Percentiles rank a stretch among this genome's conserved stretches.
Evolutionary conservation across 116 monocot genomes (phyloP).

Genomic region (Cymodocea nodosa): DNA sequence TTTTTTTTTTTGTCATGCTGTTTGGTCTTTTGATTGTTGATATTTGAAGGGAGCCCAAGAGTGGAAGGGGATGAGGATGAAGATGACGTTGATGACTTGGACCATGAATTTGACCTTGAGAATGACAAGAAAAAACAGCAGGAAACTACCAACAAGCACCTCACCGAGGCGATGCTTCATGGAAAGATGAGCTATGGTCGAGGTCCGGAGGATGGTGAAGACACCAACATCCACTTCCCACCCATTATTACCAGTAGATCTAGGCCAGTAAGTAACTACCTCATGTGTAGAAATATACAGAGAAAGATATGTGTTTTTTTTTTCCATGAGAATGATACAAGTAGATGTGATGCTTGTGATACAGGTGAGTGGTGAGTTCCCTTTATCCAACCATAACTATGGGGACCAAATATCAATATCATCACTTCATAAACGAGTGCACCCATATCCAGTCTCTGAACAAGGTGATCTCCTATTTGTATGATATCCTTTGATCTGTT

Average conservation of each 20-base stretch:
- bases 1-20: no score
- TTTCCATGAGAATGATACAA: background rate
- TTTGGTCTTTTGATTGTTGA: background rate
- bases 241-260: slow-evolving; percentile 63
- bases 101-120: slow-evolving; percentile 80
- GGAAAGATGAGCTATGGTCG: slow-evolving; percentile 85
- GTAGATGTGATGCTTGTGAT: background rate
- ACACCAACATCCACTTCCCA: slow-evolving; percentile 38
- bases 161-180: slow-evolving; percentile 79
- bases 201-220: slow-evolving; percentile 39
- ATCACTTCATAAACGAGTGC: slow-evolving; percentile 65
- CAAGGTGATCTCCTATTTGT: slow-evolving; percentile 27
- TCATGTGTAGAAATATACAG: background rate
- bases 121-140: slow-evolving; percentile 28
- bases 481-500: background rate
- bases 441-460: slow-evolving; percentile 78
- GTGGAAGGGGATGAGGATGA: slow-evolving; percentile 94
- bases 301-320: background rate
- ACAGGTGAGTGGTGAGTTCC: slow-evolving; percentile 85
- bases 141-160: slow-evolving; percentile 25
- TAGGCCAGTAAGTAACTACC: slow-evolving; percentile 27
- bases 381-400: slow-evolving; percentile 29
- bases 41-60: slow-evolving; percentile 67
- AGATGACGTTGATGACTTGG: slow-evolving; percentile 81
- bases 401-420: slow-evolving; percentile 38